Percentiles rank a stretch among this genome's conserved stretches.
Conservation (phyloP, 306 rosid species). For the Oxytropis ochrocephala region DNA sequence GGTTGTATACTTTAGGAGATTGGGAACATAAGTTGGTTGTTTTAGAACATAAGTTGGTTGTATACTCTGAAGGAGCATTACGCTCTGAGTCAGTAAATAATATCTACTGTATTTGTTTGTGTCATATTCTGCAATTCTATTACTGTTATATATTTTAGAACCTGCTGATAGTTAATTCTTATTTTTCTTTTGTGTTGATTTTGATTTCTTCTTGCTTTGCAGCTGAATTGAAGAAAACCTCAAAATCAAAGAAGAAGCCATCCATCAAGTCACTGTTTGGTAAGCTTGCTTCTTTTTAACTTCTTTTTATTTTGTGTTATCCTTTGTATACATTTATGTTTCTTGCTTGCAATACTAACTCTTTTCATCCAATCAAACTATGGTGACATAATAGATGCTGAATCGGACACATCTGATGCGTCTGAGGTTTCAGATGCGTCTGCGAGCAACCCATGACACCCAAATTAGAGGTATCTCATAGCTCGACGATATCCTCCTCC, state of each 20-base stretch:
- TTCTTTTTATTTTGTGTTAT: not conserved
- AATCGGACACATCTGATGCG: slow-evolving; percentile 38
- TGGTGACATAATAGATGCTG: slow-evolving; percentile 38
- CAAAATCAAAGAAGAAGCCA: slow-evolving; percentile 63
- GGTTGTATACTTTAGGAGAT: not conserved
- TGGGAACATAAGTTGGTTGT: not conserved
- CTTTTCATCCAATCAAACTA: slow-evolving; percentile 12
- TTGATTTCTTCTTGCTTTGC: slow-evolving; percentile 5
- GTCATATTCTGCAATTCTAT: too few species aligned
- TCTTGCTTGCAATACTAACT: not conserved
- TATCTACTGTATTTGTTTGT: too few species aligned
- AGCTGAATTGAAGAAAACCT: slow-evolving; percentile 81
- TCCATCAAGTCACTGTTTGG: slow-evolving; percentile 83
- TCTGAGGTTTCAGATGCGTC: slow-evolving; percentile 38
- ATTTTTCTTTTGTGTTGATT: not conserved
- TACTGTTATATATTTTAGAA: not conserved
- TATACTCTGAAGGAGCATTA: too few species aligned
- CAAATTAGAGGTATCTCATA: slow-evolving; percentile 33
- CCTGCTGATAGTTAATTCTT: not conserved
- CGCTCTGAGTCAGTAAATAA: too few species aligned
- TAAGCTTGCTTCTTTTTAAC: slow-evolving; percentile 18
- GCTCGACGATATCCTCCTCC: slow-evolving; percentile 23
- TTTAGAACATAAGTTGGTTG: too few species aligned
- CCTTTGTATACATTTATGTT: not conserved
- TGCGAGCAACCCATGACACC: slow-evolving; percentile 34